phyloP scores from a whole-genome alignment of 768 basidiomycete species.

The Mycena venus region DNA sequence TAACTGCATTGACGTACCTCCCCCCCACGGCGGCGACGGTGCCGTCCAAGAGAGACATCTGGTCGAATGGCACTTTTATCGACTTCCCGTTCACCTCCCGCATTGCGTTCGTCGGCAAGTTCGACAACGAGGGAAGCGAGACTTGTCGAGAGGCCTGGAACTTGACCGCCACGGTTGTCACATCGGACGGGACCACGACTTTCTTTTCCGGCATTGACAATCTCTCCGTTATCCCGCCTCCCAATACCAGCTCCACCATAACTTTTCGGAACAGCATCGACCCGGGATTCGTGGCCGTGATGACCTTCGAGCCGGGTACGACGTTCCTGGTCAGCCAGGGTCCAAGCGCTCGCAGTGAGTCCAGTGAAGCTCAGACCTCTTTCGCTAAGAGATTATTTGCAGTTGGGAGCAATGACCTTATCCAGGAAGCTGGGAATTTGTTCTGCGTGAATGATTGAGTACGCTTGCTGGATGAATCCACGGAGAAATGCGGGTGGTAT shows the following conservation, averaged over 20 bases:
- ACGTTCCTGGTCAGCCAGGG: not conserved
- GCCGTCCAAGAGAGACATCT: too few species aligned
- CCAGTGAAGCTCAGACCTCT: too few species aligned
- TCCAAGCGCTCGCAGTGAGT: not conserved
- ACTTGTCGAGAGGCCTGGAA: not conserved
- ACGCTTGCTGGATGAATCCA: too few species aligned
- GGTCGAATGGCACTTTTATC: not conserved
- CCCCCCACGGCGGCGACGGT: too few species aligned
- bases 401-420: too few species aligned
- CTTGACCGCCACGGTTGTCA: not conserved
- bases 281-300: not conserved
- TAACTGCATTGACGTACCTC: not conserved
- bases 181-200: not conserved
- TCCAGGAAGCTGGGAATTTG: too few species aligned
- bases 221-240: not conserved
- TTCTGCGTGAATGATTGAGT: too few species aligned
- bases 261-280: not conserved
- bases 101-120: not conserved
- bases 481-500: too few species aligned
- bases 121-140: not conserved
- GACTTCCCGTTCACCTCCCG: slow-evolving; percentile 1
- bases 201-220: not conserved
- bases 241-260: not conserved
- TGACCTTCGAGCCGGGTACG: not conserved
- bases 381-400: too few species aligned